Evolutionary conservation across 176 grass and related monocot genomes (phyloP).

Genomic region (Oryza punctata): DNA sequence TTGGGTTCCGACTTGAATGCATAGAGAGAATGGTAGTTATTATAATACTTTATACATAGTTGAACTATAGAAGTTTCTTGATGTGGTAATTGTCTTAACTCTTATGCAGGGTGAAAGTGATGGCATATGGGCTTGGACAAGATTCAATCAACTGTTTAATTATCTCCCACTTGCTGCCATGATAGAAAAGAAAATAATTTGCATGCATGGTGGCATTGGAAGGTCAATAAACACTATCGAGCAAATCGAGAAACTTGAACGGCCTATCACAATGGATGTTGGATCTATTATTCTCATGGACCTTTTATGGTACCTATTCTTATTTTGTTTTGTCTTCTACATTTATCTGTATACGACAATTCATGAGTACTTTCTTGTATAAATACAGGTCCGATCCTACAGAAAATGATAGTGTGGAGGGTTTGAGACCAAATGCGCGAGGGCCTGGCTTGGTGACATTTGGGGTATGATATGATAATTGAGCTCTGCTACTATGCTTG

Average conservation of each 20-base stretch:
- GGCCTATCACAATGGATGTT: conserved; percentile 99
- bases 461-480: conserved; percentile 66
- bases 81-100: not conserved
- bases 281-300: conserved; percentile 98
- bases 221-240: conserved; percentile 91
- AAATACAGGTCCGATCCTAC: conserved; percentile 96
- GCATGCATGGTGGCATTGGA: conserved; percentile 99
- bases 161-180: conserved; percentile 95
- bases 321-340: not conserved
- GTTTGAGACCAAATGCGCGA: conserved; percentile 99
- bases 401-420: conserved; percentile 96
- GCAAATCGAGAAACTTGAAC: conserved; percentile 98
- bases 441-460: conserved; percentile 94
- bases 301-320: conserved; percentile 74
- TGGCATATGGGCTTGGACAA: conserved; percentile 96
- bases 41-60: not conserved
- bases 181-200: conserved; percentile 99
- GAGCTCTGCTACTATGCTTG: conserved; percentile 21
- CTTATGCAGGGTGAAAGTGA: conserved; percentile 90
- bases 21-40: conserved; percentile 95
- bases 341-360: not conserved
- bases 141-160: conserved; percentile 98
- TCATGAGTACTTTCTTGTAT: conserved; percentile 27
- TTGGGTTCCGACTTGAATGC: conserved; percentile 95
- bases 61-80: conserved; percentile 23